Conservation (phyloP, 2,329 filamentous ascomycete species). For the Clonostachys byssicola region DNA sequence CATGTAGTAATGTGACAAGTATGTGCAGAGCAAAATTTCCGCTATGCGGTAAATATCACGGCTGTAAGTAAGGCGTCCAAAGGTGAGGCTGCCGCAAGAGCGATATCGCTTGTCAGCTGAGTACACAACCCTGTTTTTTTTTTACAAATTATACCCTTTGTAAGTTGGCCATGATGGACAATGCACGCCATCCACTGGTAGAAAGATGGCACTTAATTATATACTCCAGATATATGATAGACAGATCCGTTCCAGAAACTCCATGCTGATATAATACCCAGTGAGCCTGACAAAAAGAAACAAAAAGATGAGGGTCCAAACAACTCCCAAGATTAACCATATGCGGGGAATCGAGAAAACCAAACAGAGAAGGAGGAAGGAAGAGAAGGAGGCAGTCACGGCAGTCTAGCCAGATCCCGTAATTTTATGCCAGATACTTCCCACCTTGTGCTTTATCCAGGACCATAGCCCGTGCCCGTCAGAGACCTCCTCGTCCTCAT, state of each 20-base stretch:
- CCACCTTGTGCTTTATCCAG: slow-evolving; percentile 45
- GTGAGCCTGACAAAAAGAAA: too few relatives aligned
- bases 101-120: too few relatives aligned
- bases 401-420: slow-evolving; percentile 9
- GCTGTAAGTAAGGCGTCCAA: too few relatives aligned
- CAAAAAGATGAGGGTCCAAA: too few relatives aligned
- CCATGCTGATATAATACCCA: slow-evolving; percentile 1
- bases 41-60: too few relatives aligned
- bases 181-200: background rate
- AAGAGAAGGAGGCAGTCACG: background rate
- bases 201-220: background rate
- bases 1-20: too few relatives aligned
- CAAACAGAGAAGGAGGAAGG: background rate
- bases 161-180: background rate
- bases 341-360: background rate
- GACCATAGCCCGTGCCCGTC: slow-evolving; percentile 37
- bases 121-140: too few relatives aligned
- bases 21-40: too few relatives aligned
- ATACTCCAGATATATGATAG: background rate
- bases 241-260: slow-evolving; percentile 3
- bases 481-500: slow-evolving; percentile 19
- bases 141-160: too few relatives aligned
- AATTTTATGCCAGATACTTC: slow-evolving; percentile 40
- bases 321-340: too few relatives aligned
- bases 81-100: too few relatives aligned